A percentile compares a stretch with the other conserved stretches of the same genome.
These are phyloP conservation scores for Kuraishia molischiana DNA, from an alignment of 805 yeast genomes.

Conservation along the genomic window DNA sequence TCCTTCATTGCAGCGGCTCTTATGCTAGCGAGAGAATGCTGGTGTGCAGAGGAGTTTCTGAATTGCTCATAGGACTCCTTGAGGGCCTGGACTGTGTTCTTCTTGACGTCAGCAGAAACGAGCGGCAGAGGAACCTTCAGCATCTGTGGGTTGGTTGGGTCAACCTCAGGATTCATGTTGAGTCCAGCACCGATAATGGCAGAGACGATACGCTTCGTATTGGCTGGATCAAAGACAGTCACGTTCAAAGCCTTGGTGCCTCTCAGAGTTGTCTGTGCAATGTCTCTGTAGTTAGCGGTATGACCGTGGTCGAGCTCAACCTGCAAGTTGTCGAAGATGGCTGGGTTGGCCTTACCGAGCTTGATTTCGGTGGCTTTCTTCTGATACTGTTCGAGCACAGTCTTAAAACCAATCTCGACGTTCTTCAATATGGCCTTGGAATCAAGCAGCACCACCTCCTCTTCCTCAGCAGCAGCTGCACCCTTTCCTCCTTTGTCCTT, in stretches of 20 bases:
- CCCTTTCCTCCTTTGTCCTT: conserved; percentile 1
- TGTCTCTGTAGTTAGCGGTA: conserved; percentile 37
- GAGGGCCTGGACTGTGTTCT: conserved; percentile 45
- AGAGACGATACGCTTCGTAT: conserved; percentile 59
- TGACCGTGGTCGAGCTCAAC: conserved; percentile 40
- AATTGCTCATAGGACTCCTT: conserved; percentile 59
- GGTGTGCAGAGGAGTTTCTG: conserved; percentile 36
- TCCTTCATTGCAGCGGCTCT: conserved; percentile 52
- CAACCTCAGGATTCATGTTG: conserved; percentile 74
- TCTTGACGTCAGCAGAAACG: conserved; percentile 57
- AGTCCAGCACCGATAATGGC: conserved; percentile 59
- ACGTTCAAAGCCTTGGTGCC: conserved; percentile 59
- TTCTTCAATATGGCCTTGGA: conserved; percentile 24
- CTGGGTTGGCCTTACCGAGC: conserved; percentile 61
- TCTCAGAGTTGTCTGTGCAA: conserved; percentile 65
- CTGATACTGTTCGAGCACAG: conserved; percentile 40
- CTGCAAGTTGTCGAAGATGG: conserved; percentile 49
- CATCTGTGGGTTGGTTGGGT: conserved; percentile 62
- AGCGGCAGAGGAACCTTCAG: conserved; percentile 70
- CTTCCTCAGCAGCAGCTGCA: conserved; percentile 6
- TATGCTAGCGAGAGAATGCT: conserved; percentile 41
- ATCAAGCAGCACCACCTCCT: conserved; percentile 15
- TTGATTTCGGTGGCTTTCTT: conserved; percentile 52
- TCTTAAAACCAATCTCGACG: conserved; percentile 32
- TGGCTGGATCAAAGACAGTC: conserved; percentile 82